Evolutionary conservation across 345 rosid species (phyloP), one percentile per base, ranked within the genome.

Genomic region (Euclidium syriacum): DNA sequence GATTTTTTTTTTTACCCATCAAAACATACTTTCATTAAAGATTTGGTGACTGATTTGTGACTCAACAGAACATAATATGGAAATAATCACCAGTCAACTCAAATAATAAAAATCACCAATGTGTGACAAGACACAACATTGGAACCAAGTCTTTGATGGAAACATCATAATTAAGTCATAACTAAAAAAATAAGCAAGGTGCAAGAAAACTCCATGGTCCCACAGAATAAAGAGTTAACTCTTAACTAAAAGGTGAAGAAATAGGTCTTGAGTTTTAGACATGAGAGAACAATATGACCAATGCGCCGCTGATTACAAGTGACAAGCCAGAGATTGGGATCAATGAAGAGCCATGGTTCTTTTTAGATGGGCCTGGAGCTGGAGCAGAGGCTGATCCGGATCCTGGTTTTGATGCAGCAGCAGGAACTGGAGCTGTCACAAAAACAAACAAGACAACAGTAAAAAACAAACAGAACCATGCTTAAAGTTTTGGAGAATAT

Each of bases 281-380:
- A 41, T 10, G 26, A 22, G 59, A 26, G 25, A 64, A 71, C 10
- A 71, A 41, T 2, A 57, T 14, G 44, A 41, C 34, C 49, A 56
- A 49, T 15, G 59, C 65, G n/a, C 40, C 53, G 23, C 47, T 40
- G 54, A 56, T 32, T 30, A 29, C 64, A 39, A 48, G 3, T 41
- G 70, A 47, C 25, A 40, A 35, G 51, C 40, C 54, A 34, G 53
- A 71, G 40, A 41, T 14, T 32, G 73, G 61, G 61, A 25, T 24
- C 47, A 51, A 10, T 12, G 70, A 64, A 47, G 70, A 55, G 40
- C 56, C 74, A 62, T 11, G 52, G 67, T 52, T 70, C 10, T 15
- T 10, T 22, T 36, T 3, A 19, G 72, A 39, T 14, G 75, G 65
- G 25, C 60, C 15, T 64, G 75, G 70, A 50, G 60, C 70, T 7